Evolutionary conservation across 1,284 basidiomycete genomes (phyloP).

Genomic region (Cutaneotrichosporon daszewskae): DNA sequence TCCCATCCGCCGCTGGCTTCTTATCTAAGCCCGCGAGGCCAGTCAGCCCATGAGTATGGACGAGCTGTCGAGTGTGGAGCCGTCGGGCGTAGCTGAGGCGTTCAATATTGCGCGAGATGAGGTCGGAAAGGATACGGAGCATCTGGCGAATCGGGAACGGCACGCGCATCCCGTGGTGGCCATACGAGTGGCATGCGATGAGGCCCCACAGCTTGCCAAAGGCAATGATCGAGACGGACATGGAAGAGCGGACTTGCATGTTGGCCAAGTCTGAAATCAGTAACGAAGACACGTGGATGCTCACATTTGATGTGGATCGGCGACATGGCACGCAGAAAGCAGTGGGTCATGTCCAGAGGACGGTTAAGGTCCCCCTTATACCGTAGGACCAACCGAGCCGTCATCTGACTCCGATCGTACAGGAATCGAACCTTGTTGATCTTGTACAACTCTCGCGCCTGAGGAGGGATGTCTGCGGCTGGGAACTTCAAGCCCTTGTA

Average conservation of each 20-base stretch:
- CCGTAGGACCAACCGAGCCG: conserved; percentile 69
- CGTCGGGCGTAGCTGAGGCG: conserved; percentile 73
- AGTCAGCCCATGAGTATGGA: not conserved
- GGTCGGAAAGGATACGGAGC: conserved; percentile 72
- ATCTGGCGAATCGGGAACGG: conserved; percentile 79
- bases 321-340: conserved; percentile 80
- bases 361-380: conserved; percentile 61
- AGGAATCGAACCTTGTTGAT: conserved; percentile 73
- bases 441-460: conserved; percentile 55
- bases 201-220: conserved; percentile 81
- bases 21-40: not conserved
- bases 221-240: conserved; percentile 82
- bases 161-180: conserved; percentile 69
- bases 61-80: conserved; percentile 67
- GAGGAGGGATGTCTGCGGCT: conserved; percentile 55
- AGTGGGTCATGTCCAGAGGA: conserved; percentile 84
- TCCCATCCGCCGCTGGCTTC: not conserved
- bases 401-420: conserved; percentile 71
- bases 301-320: conserved; percentile 80
- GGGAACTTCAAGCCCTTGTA: conserved; percentile 60
- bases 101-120: conserved; percentile 78
- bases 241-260: conserved; percentile 74
- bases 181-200: conserved; percentile 78
- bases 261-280: conserved; percentile 60
- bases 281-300: conserved; percentile 18